Evolutionary conservation across 441 rosid species (phyloP), one percentile per base, ranked within the genome.

Genomic region (Euphorbia schlechtendalii): DNA sequence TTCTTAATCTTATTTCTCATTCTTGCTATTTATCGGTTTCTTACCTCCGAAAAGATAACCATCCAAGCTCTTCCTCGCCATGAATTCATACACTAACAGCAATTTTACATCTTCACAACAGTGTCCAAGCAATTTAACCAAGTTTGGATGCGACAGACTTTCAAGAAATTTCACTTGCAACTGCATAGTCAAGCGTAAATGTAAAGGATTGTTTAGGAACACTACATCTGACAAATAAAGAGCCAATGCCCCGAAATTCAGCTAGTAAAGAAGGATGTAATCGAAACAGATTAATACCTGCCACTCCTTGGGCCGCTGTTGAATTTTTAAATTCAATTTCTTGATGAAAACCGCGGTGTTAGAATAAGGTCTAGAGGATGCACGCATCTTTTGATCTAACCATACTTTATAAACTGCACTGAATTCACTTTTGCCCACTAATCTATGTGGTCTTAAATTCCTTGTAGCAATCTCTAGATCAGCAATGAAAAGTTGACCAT

Each of bases 21-120:
- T 34, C 10, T 1, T 10, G 3, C 45, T 3, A 14, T 22, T 27
- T 43, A 14, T 3, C 14, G 15, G n/a, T 43, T 34, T 34, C 85
- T 80, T 86, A 90, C 95, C 77, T 77, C 92, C 80, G 60, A 90
- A 90, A 11, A 90, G 80, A 77, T 90, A 95, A 71, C 86, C 83
- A 76, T 90, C 95, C 81, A 90, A 77, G 83, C 95, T 87, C 36
- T 95, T 92, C 72, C 77, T 87, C 69, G 78, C 90, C 96, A 90
- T 84, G 56, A 80, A 90, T 67, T 90, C 96, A 49, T 90, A 86
- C 43, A 82, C 84, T 5, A 90, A 85, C 61, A 90, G 92, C n/a
- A 90, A 83, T 27, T 84, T 90, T 17, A 57, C 73, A 43, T 83
- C 96, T 59, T 90, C 96, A 74, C 60, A 77, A 65, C 95, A 90